Conservation (phyloP, 2,329 filamentous ascomycete species). For the Aspergillus texensis region DNA sequence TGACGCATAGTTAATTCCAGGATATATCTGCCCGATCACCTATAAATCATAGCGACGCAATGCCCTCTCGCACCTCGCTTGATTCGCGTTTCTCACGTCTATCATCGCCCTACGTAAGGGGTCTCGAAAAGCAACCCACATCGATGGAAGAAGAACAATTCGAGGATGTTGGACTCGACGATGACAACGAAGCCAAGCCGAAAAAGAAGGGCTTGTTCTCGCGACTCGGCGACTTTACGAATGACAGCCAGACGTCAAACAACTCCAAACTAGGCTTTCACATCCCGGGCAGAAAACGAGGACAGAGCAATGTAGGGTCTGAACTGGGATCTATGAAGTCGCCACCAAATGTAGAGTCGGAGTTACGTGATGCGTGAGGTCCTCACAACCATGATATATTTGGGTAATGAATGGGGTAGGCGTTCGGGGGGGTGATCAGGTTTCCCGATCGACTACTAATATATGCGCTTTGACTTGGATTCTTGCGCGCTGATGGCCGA, state of each 20-base stretch:
- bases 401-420: slow-evolving; percentile 1
- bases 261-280: slow-evolving; percentile 62
- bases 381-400: not conserved
- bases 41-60: slow-evolving; percentile 61
- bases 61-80: slow-evolving; percentile 73
- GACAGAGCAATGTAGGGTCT: slow-evolving; percentile 69
- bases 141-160: slow-evolving; percentile 79
- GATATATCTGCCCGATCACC: slow-evolving; percentile 90
- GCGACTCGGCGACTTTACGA: slow-evolving; percentile 68
- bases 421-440: slow-evolving; percentile 3
- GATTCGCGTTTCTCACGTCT: slow-evolving; percentile 71
- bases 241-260: slow-evolving; percentile 36
- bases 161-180: slow-evolving; percentile 85
- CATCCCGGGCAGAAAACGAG: slow-evolving; percentile 71
- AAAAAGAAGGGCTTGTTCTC: slow-evolving; percentile 80
- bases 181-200: slow-evolving; percentile 62
- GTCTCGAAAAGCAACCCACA: slow-evolving; percentile 54
- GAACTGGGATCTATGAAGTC: slow-evolving; percentile 68
- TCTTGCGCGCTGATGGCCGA: not conserved
- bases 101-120: slow-evolving; percentile 59
- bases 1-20: slow-evolving; percentile 49
- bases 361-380: slow-evolving; percentile 22
- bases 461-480: not conserved
- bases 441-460: not conserved
- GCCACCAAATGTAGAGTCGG: slow-evolving; percentile 18